phyloP scores from a whole-genome alignment of 768 basidiomycete species.

The Suillus sp. region DNA sequence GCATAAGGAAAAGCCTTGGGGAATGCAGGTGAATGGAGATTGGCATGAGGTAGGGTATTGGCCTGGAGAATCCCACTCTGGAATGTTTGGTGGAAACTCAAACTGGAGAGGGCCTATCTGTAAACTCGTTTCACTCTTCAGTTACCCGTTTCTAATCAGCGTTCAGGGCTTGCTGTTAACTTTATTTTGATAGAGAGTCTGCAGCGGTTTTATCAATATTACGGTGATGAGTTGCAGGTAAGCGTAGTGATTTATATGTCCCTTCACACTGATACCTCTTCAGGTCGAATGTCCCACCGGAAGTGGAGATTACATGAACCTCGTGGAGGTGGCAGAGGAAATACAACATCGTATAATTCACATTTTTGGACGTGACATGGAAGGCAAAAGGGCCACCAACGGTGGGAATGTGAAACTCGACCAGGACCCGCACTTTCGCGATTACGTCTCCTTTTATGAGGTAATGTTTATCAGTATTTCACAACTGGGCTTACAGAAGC shows the following conservation, averaged over 20 bases:
- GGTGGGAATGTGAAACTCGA: conserved; percentile 88
- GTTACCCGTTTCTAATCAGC: conserved; percentile 6
- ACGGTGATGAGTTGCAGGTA: conserved; percentile 85
- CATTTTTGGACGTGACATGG: conserved; percentile 91
- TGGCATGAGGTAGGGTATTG: conserved; percentile 93
- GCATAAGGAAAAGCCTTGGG: conserved; percentile 93
- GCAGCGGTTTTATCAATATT: conserved; percentile 97
- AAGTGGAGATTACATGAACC: conserved; percentile 96
- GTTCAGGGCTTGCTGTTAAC: conserved; percentile 89
- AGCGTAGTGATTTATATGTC: neutral
- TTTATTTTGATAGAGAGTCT: conserved; percentile 95
- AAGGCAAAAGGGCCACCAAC: conserved; percentile 88
- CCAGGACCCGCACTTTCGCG: conserved; percentile 92
- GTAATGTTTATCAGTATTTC: conserved; percentile 39
- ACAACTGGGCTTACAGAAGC: neutral
- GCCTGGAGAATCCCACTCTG: conserved; percentile 96
- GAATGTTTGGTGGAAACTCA: conserved; percentile 99
- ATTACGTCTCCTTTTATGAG: conserved; percentile 97
- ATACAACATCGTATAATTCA: conserved; percentile 99
- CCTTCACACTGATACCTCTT: neutral
- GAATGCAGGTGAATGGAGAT: conserved; percentile 91
- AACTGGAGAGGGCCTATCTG: conserved; percentile 95
- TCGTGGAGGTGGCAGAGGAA: conserved; percentile 92
- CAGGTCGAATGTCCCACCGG: conserved; percentile 95
- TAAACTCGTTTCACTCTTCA: conserved; percentile 35